These are phyloP conservation scores for Phytophthora sp. DNA, from an alignment of 352 stramenopile species.

Conservation along the genomic window DNA sequence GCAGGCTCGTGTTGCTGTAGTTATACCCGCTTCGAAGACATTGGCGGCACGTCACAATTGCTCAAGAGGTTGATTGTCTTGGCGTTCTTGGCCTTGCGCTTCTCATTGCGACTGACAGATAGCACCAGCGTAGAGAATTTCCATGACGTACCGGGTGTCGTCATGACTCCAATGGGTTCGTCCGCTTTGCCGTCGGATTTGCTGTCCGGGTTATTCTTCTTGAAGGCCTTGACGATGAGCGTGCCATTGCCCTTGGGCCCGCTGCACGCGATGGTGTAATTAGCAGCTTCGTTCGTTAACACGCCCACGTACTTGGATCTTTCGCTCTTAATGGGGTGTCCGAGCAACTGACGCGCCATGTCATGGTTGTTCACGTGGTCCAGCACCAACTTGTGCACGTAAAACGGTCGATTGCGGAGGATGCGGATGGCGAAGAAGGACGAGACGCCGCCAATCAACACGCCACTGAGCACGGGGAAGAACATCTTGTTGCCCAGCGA, in stretches of 20 bases:
- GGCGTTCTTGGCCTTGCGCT: conserved; percentile 64
- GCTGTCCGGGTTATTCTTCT: conserved; percentile 42
- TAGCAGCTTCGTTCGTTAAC: conserved; percentile 63
- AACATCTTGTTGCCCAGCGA: conserved; percentile 77
- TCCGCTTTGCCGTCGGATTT: conserved; percentile 17
- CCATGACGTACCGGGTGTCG: conserved; percentile 71
- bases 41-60: conserved; percentile 16
- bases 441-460: conserved; percentile 67
- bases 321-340: conserved; percentile 77
- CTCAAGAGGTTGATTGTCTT: conserved; percentile 71
- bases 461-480: conserved; percentile 61
- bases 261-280: conserved; percentile 74
- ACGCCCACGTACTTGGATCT: conserved; percentile 68
- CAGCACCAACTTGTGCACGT: conserved; percentile 82
- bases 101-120: conserved; percentile 63
- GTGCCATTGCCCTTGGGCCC: conserved; percentile 73
- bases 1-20: not conserved
- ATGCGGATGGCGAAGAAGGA: conserved; percentile 82
- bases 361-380: conserved; percentile 80
- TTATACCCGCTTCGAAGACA: conserved; percentile 24
- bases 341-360: conserved; percentile 59
- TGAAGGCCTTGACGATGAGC: conserved; percentile 79
- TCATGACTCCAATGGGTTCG: conserved; percentile 42
- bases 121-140: conserved; percentile 81
- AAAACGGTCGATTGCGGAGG: conserved; percentile 76